phyloP scores from a whole-genome alignment of 371 early-diverging fungal genomes.

The Conidiobolus incongruus region DNA sequence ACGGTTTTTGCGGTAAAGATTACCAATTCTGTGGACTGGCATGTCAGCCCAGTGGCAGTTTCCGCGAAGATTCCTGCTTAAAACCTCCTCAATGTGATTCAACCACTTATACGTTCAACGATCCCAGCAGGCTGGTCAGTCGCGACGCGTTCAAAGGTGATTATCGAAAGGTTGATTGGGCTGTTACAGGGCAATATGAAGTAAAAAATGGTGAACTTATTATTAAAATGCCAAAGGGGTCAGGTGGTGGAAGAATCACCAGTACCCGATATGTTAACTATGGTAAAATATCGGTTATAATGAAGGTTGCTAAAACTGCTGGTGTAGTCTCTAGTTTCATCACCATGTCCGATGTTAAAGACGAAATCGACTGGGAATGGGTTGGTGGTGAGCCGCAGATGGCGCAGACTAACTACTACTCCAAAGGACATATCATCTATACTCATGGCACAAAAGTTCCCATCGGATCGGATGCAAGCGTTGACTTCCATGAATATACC shows the following conservation, averaged over 20 bases:
- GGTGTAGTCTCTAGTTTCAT: conserved; percentile 48
- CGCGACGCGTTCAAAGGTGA: conserved; percentile 20
- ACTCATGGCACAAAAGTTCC: conserved; percentile 10
- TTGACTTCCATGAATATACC: conserved; percentile 13
- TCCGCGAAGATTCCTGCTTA: conserved; percentile 15
- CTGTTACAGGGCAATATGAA: conserved; percentile 4
- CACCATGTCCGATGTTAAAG: too few species aligned
- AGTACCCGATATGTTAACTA: conserved; percentile 17
- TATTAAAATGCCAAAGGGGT: conserved; percentile 1
- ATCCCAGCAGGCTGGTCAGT: conserved; percentile 11
- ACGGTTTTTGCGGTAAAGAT: conserved; percentile 13
- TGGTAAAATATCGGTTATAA: conserved; percentile 25
- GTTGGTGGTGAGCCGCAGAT: conserved; percentile 22
- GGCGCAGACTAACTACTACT: conserved; percentile 45
- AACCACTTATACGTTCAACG: conserved; percentile 13
- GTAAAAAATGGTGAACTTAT: background rate
- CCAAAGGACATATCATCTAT: conserved; percentile 20
- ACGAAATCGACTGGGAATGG: conserved; percentile 56
- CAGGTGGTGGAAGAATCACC: conserved; percentile 1
- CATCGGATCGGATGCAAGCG: conserved; percentile 6
- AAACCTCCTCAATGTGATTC: conserved; percentile 20
- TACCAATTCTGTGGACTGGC: conserved; percentile 16
- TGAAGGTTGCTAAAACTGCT: conserved; percentile 19
- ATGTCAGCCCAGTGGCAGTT: conserved; percentile 26
- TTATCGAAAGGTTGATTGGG: conserved; percentile 18